Conservation (phyloP, 495 filamentous ascomycete genomes). For the Penicillium taxi region DNA sequence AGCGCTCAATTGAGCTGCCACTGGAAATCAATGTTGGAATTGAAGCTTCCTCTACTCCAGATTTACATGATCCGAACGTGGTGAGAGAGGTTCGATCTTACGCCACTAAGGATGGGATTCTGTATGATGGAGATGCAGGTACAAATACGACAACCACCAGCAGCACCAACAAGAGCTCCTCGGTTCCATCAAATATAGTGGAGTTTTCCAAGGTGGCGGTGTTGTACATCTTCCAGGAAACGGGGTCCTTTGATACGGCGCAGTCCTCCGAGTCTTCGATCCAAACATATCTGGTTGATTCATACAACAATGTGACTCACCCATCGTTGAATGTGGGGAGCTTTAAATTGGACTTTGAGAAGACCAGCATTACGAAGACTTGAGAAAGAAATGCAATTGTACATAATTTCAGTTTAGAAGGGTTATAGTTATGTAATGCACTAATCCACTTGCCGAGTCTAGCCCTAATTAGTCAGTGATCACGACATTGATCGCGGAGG, state of each 20-base stretch:
- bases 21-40: slow-evolving; percentile 9
- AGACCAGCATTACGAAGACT: slow-evolving; percentile 32
- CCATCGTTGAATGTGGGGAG: slow-evolving; percentile 18
- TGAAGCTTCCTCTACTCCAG: no score
- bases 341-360: slow-evolving; percentile 36
- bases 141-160: slow-evolving; percentile 8
- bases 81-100: slow-evolving; percentile 22
- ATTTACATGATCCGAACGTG: not conserved
- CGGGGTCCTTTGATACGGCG: slow-evolving; percentile 30
- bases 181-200: slow-evolving; percentile 20
- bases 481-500: slow-evolving; percentile 21
- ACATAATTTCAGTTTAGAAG: no score
- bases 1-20: slow-evolving; percentile 4
- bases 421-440: no score
- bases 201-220: slow-evolving; percentile 44
- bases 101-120: slow-evolving; percentile 38
- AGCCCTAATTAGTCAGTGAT: slow-evolving; percentile 3
- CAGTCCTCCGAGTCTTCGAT: slow-evolving; percentile 28
- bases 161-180: slow-evolving; percentile 8
- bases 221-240: slow-evolving; percentile 45
- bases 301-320: slow-evolving; percentile 17
- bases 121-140: slow-evolving; percentile 21
- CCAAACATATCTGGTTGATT: slow-evolving; percentile 25
- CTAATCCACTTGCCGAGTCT: not conserved
- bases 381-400: slow-evolving; percentile 10